These are phyloP conservation scores for Blastobotrys capitulatus DNA, from an alignment of 1,139 yeast genomes.

Conservation along the genomic window DNA sequence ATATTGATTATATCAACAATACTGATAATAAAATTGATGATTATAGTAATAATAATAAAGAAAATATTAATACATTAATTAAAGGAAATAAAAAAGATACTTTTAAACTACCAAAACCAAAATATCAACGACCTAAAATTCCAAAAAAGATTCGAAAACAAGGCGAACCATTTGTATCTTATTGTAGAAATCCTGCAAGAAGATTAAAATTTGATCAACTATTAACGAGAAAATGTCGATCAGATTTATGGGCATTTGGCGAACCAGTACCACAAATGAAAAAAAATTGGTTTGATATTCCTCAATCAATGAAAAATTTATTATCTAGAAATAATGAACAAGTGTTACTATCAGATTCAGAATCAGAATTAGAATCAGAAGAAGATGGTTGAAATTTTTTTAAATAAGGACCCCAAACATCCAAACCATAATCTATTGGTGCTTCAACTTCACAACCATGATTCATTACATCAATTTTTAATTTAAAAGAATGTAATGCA, in stretches of 20 bases:
- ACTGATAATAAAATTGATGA: not conserved
- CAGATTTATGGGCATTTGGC: conserved; percentile 24
- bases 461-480: not conserved
- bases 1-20: too few relatives aligned
- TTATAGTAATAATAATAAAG: too few relatives aligned
- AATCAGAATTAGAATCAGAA: not conserved
- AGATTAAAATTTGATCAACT: conserved; percentile 24
- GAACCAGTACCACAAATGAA: conserved; percentile 38
- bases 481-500: conserved; percentile 9
- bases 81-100: not conserved
- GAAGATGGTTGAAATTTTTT: not conserved
- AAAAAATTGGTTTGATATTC: conserved; percentile 67
- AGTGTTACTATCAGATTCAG: not conserved
- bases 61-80: not conserved
- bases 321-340: not conserved
- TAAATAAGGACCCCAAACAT: conserved; percentile 3
- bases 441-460: not conserved
- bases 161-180: conserved; percentile 17
- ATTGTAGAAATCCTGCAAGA: conserved; percentile 16
- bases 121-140: not conserved
- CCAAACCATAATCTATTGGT: conserved; percentile 1
- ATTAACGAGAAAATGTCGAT: conserved; percentile 16
- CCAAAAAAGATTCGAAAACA: not conserved
- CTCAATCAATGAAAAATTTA: conserved; percentile 63
- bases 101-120: not conserved